Percentiles rank a stretch among this genome's conserved stretches.
Evolutionary conservation across 1,139 yeast species (phyloP).

Genomic region (Waltiozyma sp.): DNA sequence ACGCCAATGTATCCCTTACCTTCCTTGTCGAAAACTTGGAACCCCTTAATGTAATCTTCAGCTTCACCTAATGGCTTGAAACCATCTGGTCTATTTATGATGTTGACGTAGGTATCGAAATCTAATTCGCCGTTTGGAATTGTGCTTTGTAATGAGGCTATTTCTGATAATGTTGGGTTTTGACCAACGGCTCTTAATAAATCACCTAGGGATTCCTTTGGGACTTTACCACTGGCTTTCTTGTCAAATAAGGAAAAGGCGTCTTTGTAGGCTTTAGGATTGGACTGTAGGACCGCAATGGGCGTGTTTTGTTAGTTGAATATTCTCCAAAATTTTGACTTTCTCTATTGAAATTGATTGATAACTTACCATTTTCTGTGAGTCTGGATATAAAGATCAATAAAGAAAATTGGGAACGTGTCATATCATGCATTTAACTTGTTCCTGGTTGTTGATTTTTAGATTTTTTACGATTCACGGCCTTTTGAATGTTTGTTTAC

Average conservation of each 20-base stretch:
- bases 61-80: conserved; percentile 87
- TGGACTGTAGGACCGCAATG: conserved; percentile 3
- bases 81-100: conserved; percentile 81
- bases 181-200: conserved; percentile 94
- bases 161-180: conserved; percentile 91
- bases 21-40: conserved; percentile 96
- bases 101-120: conserved; percentile 66
- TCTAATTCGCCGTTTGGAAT: conserved; percentile 33
- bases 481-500: not conserved
- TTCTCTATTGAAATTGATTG: not conserved
- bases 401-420: not conserved
- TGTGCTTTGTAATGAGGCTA: conserved; percentile 57
- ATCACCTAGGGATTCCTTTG: conserved; percentile 85
- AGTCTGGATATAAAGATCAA: too few species aligned
- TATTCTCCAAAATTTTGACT: too few species aligned
- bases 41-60: conserved; percentile 93
- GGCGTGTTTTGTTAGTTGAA: too few species aligned
- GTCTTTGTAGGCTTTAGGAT: conserved; percentile 73
- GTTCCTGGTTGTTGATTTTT: not conserved
- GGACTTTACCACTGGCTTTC: conserved; percentile 88
- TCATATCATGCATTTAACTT: not conserved
- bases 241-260: conserved; percentile 96
- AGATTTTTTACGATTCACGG: not conserved
- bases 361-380: not conserved
- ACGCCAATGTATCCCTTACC: conserved; percentile 93